These are phyloP conservation scores for Geosiphon pyriformis DNA, from an alignment of 192 early-diverging fungal species.

Conservation along the genomic window DNA sequence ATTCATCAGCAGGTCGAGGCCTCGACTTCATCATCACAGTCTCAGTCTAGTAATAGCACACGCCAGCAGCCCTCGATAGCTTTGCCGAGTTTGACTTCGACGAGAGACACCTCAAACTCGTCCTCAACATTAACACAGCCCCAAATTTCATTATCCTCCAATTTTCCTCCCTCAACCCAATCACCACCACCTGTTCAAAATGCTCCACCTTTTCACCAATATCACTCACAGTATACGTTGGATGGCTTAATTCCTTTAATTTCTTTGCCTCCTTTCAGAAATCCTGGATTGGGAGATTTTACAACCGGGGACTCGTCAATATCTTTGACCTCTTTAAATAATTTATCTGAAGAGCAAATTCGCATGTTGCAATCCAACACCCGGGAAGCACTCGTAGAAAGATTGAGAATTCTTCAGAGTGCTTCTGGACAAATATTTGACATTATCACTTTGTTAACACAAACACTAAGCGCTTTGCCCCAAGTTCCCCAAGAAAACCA, in stretches of 20 bases:
- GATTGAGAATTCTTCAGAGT: conserved; percentile 57
- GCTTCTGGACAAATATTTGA: conserved; percentile 56
- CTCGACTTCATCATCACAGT: too few species aligned
- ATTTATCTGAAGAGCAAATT: conserved; percentile 56
- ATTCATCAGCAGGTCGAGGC: too few species aligned
- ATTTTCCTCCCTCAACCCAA: background rate
- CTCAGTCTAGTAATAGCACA: too few species aligned
- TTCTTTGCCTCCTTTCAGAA: conserved; percentile 22
- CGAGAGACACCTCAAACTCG: too few species aligned
- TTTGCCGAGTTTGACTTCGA: too few species aligned
- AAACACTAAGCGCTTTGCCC: conserved; percentile 40
- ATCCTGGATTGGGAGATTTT: conserved; percentile 32
- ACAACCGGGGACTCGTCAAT: conserved; percentile 6
- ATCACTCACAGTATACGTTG: too few species aligned
- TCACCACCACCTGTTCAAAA: conserved; percentile 21
- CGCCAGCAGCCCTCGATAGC: too few species aligned
- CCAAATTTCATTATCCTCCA: too few species aligned
- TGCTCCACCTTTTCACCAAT: too few species aligned
- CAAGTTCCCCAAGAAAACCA: too few species aligned
- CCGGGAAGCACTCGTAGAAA: conserved; percentile 56
- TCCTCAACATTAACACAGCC: too few species aligned
- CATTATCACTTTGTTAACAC: conserved; percentile 37
- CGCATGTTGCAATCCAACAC: conserved; percentile 47
- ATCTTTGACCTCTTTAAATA: conserved; percentile 40
- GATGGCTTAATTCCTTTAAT: conserved; percentile 38